phyloP scores from a whole-genome alignment of 805 yeast species.

The Vanderwaltozyma tropicalis region DNA sequence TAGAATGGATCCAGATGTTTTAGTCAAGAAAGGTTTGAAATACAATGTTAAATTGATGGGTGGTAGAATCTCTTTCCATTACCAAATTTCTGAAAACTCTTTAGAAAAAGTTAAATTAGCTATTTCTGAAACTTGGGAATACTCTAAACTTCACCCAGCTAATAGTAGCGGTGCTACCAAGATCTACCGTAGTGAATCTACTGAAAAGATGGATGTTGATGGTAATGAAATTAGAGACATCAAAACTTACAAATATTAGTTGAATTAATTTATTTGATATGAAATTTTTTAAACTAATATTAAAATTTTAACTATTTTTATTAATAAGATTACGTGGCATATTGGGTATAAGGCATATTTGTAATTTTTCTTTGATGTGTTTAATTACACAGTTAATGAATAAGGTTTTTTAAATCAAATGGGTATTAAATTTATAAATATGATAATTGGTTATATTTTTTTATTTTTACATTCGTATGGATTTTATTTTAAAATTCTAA shows the following conservation, averaged over 20 bases:
- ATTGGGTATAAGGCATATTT: slow-evolving; percentile 2
- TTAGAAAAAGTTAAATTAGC: slow-evolving; percentile 49
- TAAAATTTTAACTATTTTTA: not conserved
- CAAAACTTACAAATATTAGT: slow-evolving; percentile 26
- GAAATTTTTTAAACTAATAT: not conserved
- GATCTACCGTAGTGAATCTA: slow-evolving; percentile 34
- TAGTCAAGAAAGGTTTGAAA: slow-evolving; percentile 46
- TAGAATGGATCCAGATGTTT: slow-evolving; percentile 45
- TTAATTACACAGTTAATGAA: slow-evolving; percentile 3
- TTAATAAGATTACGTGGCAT: slow-evolving; percentile 4
- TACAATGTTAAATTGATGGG: slow-evolving; percentile 58
- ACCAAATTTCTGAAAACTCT: slow-evolving; percentile 47
- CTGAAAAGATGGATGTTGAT: slow-evolving; percentile 24
- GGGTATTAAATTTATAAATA: slow-evolving; percentile 1
- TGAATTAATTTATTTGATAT: no score
- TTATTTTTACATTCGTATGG: not conserved
- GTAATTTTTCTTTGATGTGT: slow-evolving; percentile 4
- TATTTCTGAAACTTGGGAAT: slow-evolving; percentile 44
- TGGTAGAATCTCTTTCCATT: slow-evolving; percentile 73
- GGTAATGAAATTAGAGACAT: slow-evolving; percentile 25
- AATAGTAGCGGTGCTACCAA: slow-evolving; percentile 38
- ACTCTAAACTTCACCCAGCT: slow-evolving; percentile 45
- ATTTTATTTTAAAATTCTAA: not conserved
- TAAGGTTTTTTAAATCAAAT: slow-evolving; percentile 5
- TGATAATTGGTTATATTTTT: no score